Percentiles rank a stretch among this genome's conserved stretches.
Evolutionary conservation across 176 grass and related monocot genomes (phyloP).

Genomic region (Otatea glauca): DNA sequence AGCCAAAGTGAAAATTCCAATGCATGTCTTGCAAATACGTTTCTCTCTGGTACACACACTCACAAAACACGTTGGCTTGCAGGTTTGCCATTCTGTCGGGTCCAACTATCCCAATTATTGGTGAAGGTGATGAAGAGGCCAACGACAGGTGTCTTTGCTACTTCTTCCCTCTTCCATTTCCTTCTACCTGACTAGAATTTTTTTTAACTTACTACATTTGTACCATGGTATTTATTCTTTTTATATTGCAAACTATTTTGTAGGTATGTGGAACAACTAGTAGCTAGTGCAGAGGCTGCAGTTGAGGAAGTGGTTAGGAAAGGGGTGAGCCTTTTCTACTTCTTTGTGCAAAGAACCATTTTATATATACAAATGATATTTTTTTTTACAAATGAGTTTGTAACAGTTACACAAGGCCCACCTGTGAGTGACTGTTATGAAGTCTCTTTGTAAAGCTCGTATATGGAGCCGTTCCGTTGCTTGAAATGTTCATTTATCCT

Average conservation of each 20-base stretch:
- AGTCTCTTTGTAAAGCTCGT: slow-evolving; percentile 12
- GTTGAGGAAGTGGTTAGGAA: slow-evolving; percentile 86
- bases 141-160: slow-evolving; percentile 78
- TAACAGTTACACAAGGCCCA: background rate
- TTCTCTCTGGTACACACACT: slow-evolving; percentile 19
- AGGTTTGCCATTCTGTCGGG: slow-evolving; percentile 96
- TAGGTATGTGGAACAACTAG: slow-evolving; percentile 94
- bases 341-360: background rate
- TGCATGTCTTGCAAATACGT: slow-evolving; percentile 14
- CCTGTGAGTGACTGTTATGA: background rate
- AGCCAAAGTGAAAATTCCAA: background rate
- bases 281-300: slow-evolving; percentile 91
- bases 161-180: slow-evolving; percentile 27
- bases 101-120: slow-evolving; percentile 96
- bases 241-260: slow-evolving; percentile 38
- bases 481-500: slow-evolving; percentile 25
- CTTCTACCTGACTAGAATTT: slow-evolving; percentile 31
- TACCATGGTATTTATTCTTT: slow-evolving; percentile 30
- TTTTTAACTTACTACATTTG: slow-evolving; percentile 6
- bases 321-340: slow-evolving; percentile 69
- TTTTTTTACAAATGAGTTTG: background rate
- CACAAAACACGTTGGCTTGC: slow-evolving; percentile 31
- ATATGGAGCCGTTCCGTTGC: background rate
- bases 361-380: background rate
- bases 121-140: slow-evolving; percentile 96